Evolutionary conservation across 306 rosid species (phyloP).

Genomic region (Sicyos edulis): DNA sequence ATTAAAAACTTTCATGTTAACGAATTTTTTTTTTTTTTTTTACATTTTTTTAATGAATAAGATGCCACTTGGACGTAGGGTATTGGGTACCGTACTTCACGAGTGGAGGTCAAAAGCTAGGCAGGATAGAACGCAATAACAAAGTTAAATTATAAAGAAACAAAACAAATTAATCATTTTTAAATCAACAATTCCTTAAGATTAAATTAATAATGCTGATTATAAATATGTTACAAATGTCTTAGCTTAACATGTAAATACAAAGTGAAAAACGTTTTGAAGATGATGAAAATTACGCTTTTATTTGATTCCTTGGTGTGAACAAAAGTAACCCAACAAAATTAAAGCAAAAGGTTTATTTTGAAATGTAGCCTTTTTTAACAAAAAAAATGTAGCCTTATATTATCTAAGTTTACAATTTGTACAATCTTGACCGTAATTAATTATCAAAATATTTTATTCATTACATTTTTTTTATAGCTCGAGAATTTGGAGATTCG

Average conservation of each 20-base stretch:
- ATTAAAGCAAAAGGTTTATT: no score
- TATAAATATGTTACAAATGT: not conserved
- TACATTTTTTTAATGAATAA: no score
- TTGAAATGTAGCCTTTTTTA: no score
- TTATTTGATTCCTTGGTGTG: no score
- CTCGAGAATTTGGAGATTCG: no score
- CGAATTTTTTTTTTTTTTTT: not conserved
- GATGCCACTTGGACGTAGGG: not conserved
- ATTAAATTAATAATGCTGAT: not conserved
- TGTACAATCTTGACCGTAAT: no score
- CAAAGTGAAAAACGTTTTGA: not conserved
- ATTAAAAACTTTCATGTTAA: no score
- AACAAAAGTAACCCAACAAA: no score
- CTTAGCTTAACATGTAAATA: not conserved
- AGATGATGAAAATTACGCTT: not conserved
- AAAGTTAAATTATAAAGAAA: not conserved
- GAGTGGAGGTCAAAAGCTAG: constrained; percentile 13
- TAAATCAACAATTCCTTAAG: not conserved
- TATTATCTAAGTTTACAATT: no score
- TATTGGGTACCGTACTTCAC: not conserved
- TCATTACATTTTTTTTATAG: no score
- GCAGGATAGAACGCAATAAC: constrained; percentile 20
- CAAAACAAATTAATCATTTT: not conserved
- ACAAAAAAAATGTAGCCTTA: no score
- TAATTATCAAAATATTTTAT: no score